phyloP scores from a whole-genome alignment of 805 yeast species.

The Starmerella geochares region DNA sequence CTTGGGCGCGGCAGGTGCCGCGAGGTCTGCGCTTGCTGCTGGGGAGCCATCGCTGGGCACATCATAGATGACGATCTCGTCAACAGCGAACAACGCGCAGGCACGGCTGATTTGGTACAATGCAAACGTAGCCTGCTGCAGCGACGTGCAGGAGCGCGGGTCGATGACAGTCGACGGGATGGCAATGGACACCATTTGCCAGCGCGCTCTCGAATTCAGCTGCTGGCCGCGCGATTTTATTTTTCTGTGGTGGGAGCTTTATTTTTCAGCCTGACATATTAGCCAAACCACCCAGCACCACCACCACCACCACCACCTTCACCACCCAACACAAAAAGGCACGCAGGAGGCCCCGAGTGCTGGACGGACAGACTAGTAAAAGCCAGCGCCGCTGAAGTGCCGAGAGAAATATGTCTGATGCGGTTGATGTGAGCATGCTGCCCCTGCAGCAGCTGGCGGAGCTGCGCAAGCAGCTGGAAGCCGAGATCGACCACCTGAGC shows the following conservation, averaged over 20 bases:
- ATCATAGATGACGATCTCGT: slow-evolving; percentile 65
- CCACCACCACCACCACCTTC: too few relatives aligned
- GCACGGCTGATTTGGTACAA: slow-evolving; percentile 73
- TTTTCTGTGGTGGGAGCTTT: neutral
- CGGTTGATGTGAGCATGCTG: slow-evolving; percentile 32
- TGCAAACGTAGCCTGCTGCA: slow-evolving; percentile 62
- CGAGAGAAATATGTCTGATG: slow-evolving; percentile 5
- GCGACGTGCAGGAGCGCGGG: slow-evolving; percentile 44
- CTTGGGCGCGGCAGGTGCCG: slow-evolving; percentile 30
- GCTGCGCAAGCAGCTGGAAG: slow-evolving; percentile 70
- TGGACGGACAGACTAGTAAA: neutral
- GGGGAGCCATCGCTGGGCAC: slow-evolving; percentile 31
- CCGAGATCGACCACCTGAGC: slow-evolving; percentile 75
- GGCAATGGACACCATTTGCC: slow-evolving; percentile 38
- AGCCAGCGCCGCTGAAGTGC: neutral
- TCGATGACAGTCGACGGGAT: slow-evolving; percentile 61
- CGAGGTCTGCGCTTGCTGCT: slow-evolving; percentile 16
- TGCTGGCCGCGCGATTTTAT: neutral
- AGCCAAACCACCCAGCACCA: neutral
- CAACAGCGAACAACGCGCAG: slow-evolving; percentile 57
- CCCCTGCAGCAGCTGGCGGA: slow-evolving; percentile 77
- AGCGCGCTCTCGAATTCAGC: neutral
- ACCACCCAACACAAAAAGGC: too few relatives aligned
- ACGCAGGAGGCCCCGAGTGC: too few relatives aligned
- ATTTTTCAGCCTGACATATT: slow-evolving; percentile 3